phyloP scores from a whole-genome alignment of 2,329 filamentous ascomycete species.

The Botrytis hyacinthi region DNA sequence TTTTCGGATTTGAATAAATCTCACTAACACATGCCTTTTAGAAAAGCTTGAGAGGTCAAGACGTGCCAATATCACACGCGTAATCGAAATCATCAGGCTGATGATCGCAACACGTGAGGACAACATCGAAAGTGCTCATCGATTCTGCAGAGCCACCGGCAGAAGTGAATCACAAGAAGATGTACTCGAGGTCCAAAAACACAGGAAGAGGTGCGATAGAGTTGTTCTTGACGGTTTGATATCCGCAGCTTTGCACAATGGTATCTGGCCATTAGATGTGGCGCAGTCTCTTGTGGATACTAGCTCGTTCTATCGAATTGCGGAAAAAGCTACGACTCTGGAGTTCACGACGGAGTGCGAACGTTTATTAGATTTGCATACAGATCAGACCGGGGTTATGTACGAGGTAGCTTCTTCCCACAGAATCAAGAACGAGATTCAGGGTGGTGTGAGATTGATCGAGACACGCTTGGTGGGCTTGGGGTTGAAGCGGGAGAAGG shows the following conservation, averaged over 20 bases:
- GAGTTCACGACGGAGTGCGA: neutral
- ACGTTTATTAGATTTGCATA: neutral
- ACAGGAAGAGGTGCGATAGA: neutral
- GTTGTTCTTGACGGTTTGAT: neutral
- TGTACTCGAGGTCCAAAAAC: neutral
- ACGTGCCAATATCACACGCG: neutral
- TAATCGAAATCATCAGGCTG: neutral
- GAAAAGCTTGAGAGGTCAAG: neutral
- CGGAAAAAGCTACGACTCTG: neutral
- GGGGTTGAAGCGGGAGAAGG: neutral
- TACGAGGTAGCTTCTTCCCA: neutral
- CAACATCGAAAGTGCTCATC: neutral
- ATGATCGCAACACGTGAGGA: neutral
- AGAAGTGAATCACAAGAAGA: neutral
- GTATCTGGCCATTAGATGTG: neutral
- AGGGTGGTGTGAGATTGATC: neutral
- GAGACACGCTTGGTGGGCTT: neutral
- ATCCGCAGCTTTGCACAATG: neutral
- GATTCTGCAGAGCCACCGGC: neutral
- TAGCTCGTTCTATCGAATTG: neutral
- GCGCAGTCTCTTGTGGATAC: neutral
- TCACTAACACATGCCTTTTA: neutral
- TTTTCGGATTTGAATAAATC: neutral
- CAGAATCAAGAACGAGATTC: neutral
- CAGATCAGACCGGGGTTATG: fast-evolving